phyloP scores from a whole-genome alignment of 805 yeast species.

The Metschnikowia vanudenii region DNA sequence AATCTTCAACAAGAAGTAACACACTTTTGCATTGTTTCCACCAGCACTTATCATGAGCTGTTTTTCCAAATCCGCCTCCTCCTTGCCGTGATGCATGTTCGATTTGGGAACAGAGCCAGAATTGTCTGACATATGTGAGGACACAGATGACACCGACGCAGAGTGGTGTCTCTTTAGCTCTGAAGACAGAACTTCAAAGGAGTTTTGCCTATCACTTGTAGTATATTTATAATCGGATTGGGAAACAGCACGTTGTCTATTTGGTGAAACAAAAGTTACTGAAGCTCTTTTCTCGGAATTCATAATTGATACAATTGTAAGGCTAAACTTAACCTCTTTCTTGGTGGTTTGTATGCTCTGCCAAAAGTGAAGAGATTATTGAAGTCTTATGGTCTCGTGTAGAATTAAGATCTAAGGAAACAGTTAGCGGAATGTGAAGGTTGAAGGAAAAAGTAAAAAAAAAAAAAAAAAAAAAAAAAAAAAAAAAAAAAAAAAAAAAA shows the following conservation, averaged over 20 bases:
- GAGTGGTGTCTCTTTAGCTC: slow-evolving; percentile 26
- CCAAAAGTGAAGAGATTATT: not conserved
- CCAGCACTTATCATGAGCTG: slow-evolving; percentile 38
- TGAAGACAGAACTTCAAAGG: slow-evolving; percentile 1
- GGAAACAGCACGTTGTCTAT: slow-evolving; percentile 8
- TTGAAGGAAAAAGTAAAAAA: too few species aligned
- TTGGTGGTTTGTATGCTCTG: not conserved
- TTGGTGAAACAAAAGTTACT: slow-evolving; percentile 4
- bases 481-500: too few species aligned
- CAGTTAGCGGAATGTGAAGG: too few species aligned
- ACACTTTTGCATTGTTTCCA: slow-evolving; percentile 34
- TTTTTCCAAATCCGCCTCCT: slow-evolving; percentile 34
- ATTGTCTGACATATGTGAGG: slow-evolving; percentile 16
- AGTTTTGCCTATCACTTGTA: slow-evolving; percentile 3
- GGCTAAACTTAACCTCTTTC: not conserved
- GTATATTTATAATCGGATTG: slow-evolving; percentile 2
- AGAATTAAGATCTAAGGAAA: too few species aligned
- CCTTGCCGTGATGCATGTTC: slow-evolving; percentile 1
- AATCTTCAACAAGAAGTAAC: slow-evolving; percentile 32
- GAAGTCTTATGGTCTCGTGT: too few species aligned
- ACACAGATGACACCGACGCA: slow-evolving; percentile 25
- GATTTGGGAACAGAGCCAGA: not conserved
- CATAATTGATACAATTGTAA: not conserved
- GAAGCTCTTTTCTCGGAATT: not conserved
- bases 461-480: not conserved